Base-by-base conservation (phyloP, 1,139 yeast species). In the Taphrina communis region DNA sequence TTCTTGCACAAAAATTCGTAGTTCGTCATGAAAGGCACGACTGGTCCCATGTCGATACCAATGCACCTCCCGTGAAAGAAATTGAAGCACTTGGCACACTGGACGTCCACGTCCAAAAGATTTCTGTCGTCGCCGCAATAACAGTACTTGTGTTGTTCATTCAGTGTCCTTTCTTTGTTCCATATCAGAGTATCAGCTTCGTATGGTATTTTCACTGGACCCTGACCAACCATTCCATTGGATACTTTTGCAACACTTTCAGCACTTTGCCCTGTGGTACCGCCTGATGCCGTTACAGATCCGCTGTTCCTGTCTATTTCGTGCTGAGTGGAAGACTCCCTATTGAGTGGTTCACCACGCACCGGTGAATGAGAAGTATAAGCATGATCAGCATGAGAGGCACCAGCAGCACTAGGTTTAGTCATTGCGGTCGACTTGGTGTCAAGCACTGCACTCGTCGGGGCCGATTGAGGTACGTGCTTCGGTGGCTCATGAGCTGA, bases 111-210 rank as follows among this genome's bases (percentile, higher is more conserved):
- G 14, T 65, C 66, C 39, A 57, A 48, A 25, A 70, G 56, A 39
- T 66, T 68, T 36, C 71, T 59, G 38, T 70, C 71, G 6, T 63
- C 67, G 38, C 70, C 71, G 36, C 71, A 70, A 51, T 70, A 70
- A 50, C 71, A 70, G 46, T 68, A 70, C 25, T 21, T 42, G 59
- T 68, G 68, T 50, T 70, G 67, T 8, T 56, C 56, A 38, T 70
- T 70, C 42, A 70, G 41, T 3, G 71, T 70, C 50, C 56, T 68
- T 12, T 71, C 48, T 35, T 57, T 48, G 46, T 70, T 69, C 71
- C 71, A 70, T 12, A n/a, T 35, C 25, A 66, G 46, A 14, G 25
- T 53, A 8, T 39, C 44, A 11, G 62, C 39, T 12, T 66, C 63
- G 56, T 66, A 66, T n/a, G 51, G 63, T 14, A 58, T 52, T 35